Evolutionary conservation across 2,329 filamentous ascomycete species (phyloP).

Genomic region (Cytospora schulzeri): DNA sequence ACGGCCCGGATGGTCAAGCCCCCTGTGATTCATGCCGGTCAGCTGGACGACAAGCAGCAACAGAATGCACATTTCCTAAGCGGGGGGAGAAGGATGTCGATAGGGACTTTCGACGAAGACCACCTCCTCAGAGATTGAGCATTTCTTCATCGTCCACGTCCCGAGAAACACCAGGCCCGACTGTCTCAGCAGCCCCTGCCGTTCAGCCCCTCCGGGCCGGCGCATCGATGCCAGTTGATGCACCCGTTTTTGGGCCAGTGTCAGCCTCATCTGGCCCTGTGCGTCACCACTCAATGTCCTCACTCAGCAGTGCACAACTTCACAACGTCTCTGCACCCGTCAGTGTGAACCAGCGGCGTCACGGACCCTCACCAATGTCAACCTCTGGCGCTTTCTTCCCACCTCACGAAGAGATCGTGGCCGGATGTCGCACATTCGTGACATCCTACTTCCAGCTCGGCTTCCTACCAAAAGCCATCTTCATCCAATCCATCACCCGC

Average conservation of each 20-base stretch:
- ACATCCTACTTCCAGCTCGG: constrained; percentile 38
- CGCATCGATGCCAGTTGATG: constrained; percentile 20
- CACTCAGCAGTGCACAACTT: constrained; percentile 10
- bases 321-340: constrained; percentile 3
- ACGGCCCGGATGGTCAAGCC: constrained; percentile 24
- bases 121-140: constrained; percentile 21
- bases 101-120: constrained; percentile 26
- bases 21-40: constrained; percentile 27
- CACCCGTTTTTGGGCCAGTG: constrained; percentile 9
- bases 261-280: constrained; percentile 7
- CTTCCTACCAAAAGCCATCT: constrained; percentile 38
- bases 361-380: constrained; percentile 8
- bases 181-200: constrained; percentile 9
- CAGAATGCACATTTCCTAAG: constrained; percentile 24
- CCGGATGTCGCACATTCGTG: constrained; percentile 35
- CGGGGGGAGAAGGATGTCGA: constrained; percentile 27
- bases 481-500: constrained; percentile 34
- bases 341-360: constrained; percentile 15
- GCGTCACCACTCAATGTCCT: constrained; percentile 10
- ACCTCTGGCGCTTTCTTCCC: constrained; percentile 20
- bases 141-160: constrained; percentile 23
- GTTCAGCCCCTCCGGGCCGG: constrained; percentile 19
- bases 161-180: constrained; percentile 11
- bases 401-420: constrained; percentile 35
- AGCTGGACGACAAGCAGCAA: constrained; percentile 23